A percentile compares a stretch with the other conserved stretches of the same genome.
These are phyloP conservation scores for Debaryomycetaceae sp. DNA, from an alignment of 1,139 yeast species.

Conservation along the genomic window DNA sequence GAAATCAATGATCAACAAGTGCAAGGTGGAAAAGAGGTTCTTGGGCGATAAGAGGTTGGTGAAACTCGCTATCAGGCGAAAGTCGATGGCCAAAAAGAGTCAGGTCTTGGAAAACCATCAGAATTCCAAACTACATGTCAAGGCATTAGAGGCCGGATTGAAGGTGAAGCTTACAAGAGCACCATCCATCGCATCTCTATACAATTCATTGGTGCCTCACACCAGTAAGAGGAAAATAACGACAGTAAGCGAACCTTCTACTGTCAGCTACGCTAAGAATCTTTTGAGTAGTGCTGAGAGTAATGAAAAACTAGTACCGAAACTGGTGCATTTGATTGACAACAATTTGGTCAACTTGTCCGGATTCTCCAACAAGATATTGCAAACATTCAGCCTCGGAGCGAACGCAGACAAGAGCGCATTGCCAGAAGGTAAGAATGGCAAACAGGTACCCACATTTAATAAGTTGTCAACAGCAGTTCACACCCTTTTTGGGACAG, in stretches of 20 bases:
- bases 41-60: slow-evolving; percentile 24
- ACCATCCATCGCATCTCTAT: slow-evolving; percentile 40
- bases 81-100: slow-evolving; percentile 20
- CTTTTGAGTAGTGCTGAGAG: slow-evolving; percentile 5
- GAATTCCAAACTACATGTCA: slow-evolving; percentile 41
- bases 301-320: slow-evolving; percentile 13
- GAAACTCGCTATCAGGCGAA: slow-evolving; percentile 39
- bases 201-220: slow-evolving; percentile 41
- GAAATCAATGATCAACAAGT: slow-evolving; percentile 13
- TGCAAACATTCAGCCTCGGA: slow-evolving; percentile 23
- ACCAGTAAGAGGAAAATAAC: slow-evolving; percentile 14
- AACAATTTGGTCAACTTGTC: slow-evolving; percentile 34
- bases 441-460: slow-evolving; percentile 30
- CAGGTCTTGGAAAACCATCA: not conserved
- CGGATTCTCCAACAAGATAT: slow-evolving; percentile 34
- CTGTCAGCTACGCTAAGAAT: slow-evolving; percentile 3
- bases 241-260: slow-evolving; percentile 3
- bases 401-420: not conserved
- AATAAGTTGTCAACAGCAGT: slow-evolving; percentile 47
- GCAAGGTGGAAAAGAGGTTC: slow-evolving; percentile 21
- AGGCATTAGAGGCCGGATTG: slow-evolving; percentile 53
- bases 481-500: slow-evolving; percentile 34
- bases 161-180: slow-evolving; percentile 46
- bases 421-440: slow-evolving; percentile 5
- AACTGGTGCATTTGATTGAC: slow-evolving; percentile 33